phyloP scores from a whole-genome alignment of 495 filamentous ascomycete species.

The Aspergillus avenaceus region DNA sequence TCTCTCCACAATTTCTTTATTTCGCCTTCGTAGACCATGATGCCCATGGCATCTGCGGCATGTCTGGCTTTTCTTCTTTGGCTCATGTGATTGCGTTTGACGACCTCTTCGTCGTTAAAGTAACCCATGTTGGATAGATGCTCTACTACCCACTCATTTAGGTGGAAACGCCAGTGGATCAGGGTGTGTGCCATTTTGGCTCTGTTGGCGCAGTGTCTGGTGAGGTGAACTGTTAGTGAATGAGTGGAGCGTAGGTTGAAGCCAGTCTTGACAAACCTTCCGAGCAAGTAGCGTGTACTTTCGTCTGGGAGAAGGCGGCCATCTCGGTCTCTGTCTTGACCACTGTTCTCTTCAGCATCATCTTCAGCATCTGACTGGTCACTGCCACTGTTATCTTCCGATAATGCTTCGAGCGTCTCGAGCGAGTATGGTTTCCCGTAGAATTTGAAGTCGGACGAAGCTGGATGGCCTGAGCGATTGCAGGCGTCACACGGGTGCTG shows the following conservation, averaged over 20 bases:
- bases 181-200: slow-evolving; percentile 66
- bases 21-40: slow-evolving; percentile 52
- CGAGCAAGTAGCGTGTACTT: slow-evolving; percentile 36
- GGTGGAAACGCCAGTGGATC: slow-evolving; percentile 70
- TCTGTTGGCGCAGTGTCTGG: slow-evolving; percentile 62
- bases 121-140: slow-evolving; percentile 55
- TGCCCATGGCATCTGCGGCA: slow-evolving; percentile 53
- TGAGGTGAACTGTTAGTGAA: neutral
- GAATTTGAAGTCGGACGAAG: slow-evolving; percentile 59
- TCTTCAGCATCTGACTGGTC: slow-evolving; percentile 30
- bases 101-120: slow-evolving; percentile 45
- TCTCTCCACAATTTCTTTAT: slow-evolving; percentile 55
- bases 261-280: slow-evolving; percentile 35
- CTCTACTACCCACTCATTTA: slow-evolving; percentile 66
- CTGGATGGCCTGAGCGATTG: slow-evolving; percentile 63
- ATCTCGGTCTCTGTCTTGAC: slow-evolving; percentile 33
- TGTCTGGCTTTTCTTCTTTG: slow-evolving; percentile 47
- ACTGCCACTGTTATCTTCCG: slow-evolving; percentile 43
- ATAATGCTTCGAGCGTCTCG: slow-evolving; percentile 62
- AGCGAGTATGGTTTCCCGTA: slow-evolving; percentile 66
- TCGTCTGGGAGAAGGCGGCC: slow-evolving; percentile 29
- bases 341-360: slow-evolving; percentile 30
- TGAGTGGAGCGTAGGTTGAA: neutral
- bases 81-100: slow-evolving; percentile 50
- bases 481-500: slow-evolving; percentile 69